Conservation (phyloP, 1,284 basidiomycete genomes). For the Tetrapyrgos nigripes region DNA sequence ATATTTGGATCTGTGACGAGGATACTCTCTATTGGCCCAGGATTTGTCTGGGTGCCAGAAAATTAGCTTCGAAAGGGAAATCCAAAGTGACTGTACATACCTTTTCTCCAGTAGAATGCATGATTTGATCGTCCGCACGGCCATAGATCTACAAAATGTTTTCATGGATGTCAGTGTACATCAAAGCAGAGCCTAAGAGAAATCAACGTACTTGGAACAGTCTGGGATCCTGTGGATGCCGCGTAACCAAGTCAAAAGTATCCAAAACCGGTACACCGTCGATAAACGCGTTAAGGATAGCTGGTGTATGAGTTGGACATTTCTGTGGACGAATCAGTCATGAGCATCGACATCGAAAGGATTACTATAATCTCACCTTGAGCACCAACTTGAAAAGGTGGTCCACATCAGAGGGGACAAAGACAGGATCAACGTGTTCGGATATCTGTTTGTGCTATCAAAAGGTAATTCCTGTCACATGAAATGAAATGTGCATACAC, state of each 20-base stretch:
- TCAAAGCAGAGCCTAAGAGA: neutral
- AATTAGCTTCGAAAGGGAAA: neutral
- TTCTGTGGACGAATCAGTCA: no score
- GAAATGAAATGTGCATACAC: neutral
- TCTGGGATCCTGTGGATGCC: constrained; percentile 36
- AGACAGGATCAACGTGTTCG: constrained; percentile 10
- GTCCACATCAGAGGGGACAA: constrained; percentile 9
- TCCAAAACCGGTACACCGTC: neutral
- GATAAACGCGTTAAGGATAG: constrained; percentile 23
- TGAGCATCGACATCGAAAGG: no score
- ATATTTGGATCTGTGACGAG: constrained; percentile 28
- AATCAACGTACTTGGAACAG: constrained; percentile 25
- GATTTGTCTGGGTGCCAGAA: neutral
- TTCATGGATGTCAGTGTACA: neutral
- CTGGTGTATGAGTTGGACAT: constrained; percentile 1
- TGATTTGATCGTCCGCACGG: constrained; percentile 46
- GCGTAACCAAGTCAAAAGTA: neutral
- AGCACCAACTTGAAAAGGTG: constrained; percentile 12
- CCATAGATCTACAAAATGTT: constrained; percentile 49
- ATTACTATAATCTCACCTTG: constrained; percentile 7
- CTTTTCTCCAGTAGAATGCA: constrained; percentile 42
- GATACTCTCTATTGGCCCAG: constrained; percentile 5
- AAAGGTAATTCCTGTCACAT: neutral
- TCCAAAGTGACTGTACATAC: constrained; percentile 27
- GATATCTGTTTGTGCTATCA: constrained; percentile 18